Evolutionary conservation across 164 flowering plant species (phyloP).

Genomic region (Vitis rotundifolia): DNA sequence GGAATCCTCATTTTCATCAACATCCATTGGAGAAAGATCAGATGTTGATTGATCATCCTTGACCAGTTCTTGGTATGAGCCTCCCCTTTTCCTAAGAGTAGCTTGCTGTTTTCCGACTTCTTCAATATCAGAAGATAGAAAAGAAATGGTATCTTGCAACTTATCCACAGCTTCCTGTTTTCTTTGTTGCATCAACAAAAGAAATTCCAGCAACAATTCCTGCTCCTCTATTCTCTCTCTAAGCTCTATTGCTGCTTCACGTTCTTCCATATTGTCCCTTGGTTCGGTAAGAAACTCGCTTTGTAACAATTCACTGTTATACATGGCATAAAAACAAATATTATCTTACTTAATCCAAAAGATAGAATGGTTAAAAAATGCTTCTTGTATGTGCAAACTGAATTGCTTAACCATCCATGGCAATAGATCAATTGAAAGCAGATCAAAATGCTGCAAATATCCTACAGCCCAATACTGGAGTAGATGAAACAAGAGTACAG

Average conservation of each 20-base stretch:
- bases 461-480: too few relatives aligned
- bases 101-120: conserved; percentile 67
- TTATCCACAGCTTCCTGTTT: conserved; percentile 73
- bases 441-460: neutral
- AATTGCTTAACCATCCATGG: neutral
- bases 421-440: neutral
- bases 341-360: neutral
- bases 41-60: conserved; percentile 33
- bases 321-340: conserved; percentile 12
- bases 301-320: conserved; percentile 70
- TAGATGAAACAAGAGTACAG: too few relatives aligned
- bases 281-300: conserved; percentile 88
- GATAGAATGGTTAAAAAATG: neutral
- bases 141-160: conserved; percentile 61
- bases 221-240: conserved; percentile 82
- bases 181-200: conserved; percentile 59
- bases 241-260: conserved; percentile 77
- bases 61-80: conserved; percentile 26
- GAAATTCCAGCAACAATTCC: conserved; percentile 82
- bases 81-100: conserved; percentile 37
- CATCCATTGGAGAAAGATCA: conserved; percentile 24
- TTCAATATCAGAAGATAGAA: conserved; percentile 74
- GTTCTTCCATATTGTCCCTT: conserved; percentile 67
- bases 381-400: neutral
- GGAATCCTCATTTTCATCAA: conserved; percentile 44